Evolutionary conservation across 164 flowering plant species (phyloP).

Genomic region (Protea cynaroides): DNA sequence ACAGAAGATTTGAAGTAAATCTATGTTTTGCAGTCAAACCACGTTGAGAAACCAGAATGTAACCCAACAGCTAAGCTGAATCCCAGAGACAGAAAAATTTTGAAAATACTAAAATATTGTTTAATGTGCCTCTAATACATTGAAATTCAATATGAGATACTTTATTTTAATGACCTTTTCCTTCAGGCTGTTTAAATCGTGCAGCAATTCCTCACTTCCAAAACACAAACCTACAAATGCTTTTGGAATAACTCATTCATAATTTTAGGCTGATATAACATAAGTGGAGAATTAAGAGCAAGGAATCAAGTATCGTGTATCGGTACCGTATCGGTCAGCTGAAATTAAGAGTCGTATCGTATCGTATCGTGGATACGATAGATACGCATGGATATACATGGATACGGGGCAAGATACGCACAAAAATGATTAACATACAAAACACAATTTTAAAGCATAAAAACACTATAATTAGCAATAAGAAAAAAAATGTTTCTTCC

Average conservation of each 20-base stretch:
- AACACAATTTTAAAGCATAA: too few species aligned
- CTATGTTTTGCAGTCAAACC: background rate
- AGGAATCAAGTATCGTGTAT: too few species aligned
- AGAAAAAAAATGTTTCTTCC: too few species aligned
- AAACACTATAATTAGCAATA: too few species aligned
- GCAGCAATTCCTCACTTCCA: too few species aligned
- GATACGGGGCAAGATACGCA: too few species aligned
- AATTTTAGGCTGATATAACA: background rate
- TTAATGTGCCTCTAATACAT: background rate
- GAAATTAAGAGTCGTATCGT: too few species aligned
- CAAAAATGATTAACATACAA: too few species aligned
- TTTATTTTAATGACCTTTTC: background rate
- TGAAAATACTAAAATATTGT: background rate
- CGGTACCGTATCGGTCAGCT: too few species aligned
- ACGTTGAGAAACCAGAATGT: background rate
- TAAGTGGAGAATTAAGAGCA: background rate
- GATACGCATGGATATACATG: too few species aligned
- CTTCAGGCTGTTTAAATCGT: too few species aligned
- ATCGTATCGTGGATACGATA: too few species aligned
- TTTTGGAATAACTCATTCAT: background rate
- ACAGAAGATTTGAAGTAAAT: background rate
- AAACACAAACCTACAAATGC: background rate
- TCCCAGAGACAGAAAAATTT: background rate
- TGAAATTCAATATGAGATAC: background rate
- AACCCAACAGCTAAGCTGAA: background rate